A percentile compares a stretch with the other conserved stretches of the same genome.
These are phyloP conservation scores for Parsonsia alboflavescens DNA, from an alignment of 257 asterid genomes.

Conservation along the genomic window DNA sequence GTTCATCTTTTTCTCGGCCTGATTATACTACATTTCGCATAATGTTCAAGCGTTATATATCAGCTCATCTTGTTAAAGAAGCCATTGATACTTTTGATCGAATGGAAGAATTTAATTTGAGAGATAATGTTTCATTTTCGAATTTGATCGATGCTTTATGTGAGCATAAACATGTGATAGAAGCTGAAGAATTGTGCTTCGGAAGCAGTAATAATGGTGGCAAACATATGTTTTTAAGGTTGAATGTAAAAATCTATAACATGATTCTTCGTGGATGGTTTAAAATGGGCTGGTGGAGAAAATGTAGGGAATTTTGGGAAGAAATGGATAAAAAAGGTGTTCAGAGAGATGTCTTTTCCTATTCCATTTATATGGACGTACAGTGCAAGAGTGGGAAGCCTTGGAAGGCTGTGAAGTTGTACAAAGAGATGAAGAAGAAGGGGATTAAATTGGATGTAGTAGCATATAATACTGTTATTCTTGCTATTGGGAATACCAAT, in stretches of 20 bases:
- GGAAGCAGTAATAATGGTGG: slow-evolving; percentile 25
- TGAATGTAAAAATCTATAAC: slow-evolving; percentile 54
- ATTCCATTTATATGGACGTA: slow-evolving; percentile 83
- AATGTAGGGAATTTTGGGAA: slow-evolving; percentile 85
- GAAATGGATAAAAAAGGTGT: slow-evolving; percentile 78
- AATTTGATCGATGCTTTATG: slow-evolving; percentile 77
- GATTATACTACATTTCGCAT: slow-evolving; percentile 69
- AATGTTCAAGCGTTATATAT: slow-evolving; percentile 64
- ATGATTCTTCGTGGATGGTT: slow-evolving; percentile 84
- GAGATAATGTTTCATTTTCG: slow-evolving; percentile 64
- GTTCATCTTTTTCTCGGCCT: slow-evolving; percentile 37
- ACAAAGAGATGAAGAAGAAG: slow-evolving; percentile 77
- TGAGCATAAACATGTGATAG: slow-evolving; percentile 83
- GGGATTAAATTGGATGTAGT: slow-evolving; percentile 64
- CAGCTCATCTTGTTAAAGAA: slow-evolving; percentile 76
- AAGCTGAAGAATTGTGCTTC: slow-evolving; percentile 85
- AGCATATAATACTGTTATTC: slow-evolving; percentile 75
- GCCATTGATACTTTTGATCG: slow-evolving; percentile 63
- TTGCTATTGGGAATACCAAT: slow-evolving; percentile 66
- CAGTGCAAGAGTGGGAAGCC: slow-evolving; percentile 81
- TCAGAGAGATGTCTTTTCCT: slow-evolving; percentile 66
- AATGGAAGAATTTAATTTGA: slow-evolving; percentile 55
- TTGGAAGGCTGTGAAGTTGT: slow-evolving; percentile 76
- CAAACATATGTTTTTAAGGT: slow-evolving; percentile 26
- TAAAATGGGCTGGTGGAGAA: slow-evolving; percentile 82